Evolutionary conservation across 2,329 filamentous ascomycete genomes (phyloP).

Genomic region (Neonectria sp.): DNA sequence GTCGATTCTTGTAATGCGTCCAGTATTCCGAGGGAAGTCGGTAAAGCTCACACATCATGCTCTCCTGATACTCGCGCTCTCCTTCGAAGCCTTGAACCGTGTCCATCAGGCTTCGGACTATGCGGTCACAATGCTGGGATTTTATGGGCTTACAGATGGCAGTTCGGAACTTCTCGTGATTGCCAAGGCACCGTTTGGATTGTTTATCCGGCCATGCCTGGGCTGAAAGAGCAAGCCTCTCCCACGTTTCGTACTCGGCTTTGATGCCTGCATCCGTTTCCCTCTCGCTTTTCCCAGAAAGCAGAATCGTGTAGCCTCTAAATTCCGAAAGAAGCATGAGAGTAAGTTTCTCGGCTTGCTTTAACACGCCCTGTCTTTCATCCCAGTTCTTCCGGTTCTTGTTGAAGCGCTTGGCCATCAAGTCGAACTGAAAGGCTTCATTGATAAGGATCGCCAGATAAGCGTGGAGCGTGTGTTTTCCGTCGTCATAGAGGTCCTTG

Average conservation of each 20-base stretch:
- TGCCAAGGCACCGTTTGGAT: constrained; percentile 1
- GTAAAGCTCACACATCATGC: constrained; percentile 44
- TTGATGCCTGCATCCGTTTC: not conserved
- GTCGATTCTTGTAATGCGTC: constrained; percentile 25
- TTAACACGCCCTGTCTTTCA: constrained; percentile 4
- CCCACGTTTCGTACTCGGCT: not conserved
- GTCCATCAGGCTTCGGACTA: constrained; percentile 38
- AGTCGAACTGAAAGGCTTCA: constrained; percentile 37
- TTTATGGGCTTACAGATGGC: not conserved
- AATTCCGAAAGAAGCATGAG: constrained; percentile 34
- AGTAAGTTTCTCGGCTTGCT: not conserved
- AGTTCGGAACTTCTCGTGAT: not conserved
- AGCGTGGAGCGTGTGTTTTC: constrained; percentile 24
- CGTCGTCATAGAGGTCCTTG: not conserved
- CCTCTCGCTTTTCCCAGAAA: constrained; percentile 14
- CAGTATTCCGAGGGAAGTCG: constrained; percentile 31
- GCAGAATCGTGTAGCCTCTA: constrained; percentile 12
- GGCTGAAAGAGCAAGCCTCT: not conserved
- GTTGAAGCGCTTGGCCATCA: constrained; percentile 31
- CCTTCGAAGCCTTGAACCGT: constrained; percentile 27
- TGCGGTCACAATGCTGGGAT: constrained; percentile 26
- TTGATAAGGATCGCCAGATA: constrained; percentile 40
- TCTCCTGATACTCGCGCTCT: constrained; percentile 40
- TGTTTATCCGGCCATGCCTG: constrained; percentile 21
- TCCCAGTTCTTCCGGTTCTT: constrained; percentile 20